Evolutionary conservation across 1,284 basidiomycete genomes (phyloP).

Genomic region (Leccinum subrobustum): DNA sequence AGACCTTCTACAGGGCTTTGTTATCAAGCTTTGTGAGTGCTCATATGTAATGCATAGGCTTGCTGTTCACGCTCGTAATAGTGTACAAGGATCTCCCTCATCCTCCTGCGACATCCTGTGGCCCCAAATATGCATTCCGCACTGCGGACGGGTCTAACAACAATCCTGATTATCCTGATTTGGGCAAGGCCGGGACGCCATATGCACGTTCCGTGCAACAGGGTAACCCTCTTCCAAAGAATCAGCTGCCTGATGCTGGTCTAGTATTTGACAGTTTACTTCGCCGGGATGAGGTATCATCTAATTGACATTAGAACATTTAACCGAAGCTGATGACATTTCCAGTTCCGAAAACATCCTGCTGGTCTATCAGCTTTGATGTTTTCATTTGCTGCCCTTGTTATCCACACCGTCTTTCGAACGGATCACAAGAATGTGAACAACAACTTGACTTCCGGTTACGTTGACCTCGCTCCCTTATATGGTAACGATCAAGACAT

Average conservation of each 20-base stretch:
- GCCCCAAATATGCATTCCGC: slow-evolving; percentile 62
- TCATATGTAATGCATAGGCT: background rate
- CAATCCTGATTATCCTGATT: slow-evolving; percentile 64
- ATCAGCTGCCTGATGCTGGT: slow-evolving; percentile 74
- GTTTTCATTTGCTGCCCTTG: slow-evolving; percentile 80
- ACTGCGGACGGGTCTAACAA: slow-evolving; percentile 74
- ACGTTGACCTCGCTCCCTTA: slow-evolving; percentile 80
- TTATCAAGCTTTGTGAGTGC: slow-evolving; percentile 56
- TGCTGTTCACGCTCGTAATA: slow-evolving; percentile 26
- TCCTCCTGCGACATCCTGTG: slow-evolving; percentile 67
- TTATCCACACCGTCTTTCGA: slow-evolving; percentile 81
- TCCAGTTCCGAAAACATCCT: slow-evolving; percentile 72
- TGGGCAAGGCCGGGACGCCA: slow-evolving; percentile 73
- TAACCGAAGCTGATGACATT: background rate
- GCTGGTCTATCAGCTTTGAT: slow-evolving; percentile 76
- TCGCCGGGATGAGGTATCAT: slow-evolving; percentile 33
- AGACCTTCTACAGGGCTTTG: slow-evolving; percentile 48
- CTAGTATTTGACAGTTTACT: slow-evolving; percentile 68
- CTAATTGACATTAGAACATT: background rate
- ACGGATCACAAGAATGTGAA: slow-evolving; percentile 62
- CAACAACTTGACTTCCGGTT: slow-evolving; percentile 85
- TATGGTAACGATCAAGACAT: slow-evolving; percentile 70
- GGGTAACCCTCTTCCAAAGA: slow-evolving; percentile 55
- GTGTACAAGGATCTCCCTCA: slow-evolving; percentile 80
- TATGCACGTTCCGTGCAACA: slow-evolving; percentile 83